These are phyloP conservation scores for Rhodamnia argentea DNA, from an alignment of 345 rosid species.

Conservation along the genomic window DNA sequence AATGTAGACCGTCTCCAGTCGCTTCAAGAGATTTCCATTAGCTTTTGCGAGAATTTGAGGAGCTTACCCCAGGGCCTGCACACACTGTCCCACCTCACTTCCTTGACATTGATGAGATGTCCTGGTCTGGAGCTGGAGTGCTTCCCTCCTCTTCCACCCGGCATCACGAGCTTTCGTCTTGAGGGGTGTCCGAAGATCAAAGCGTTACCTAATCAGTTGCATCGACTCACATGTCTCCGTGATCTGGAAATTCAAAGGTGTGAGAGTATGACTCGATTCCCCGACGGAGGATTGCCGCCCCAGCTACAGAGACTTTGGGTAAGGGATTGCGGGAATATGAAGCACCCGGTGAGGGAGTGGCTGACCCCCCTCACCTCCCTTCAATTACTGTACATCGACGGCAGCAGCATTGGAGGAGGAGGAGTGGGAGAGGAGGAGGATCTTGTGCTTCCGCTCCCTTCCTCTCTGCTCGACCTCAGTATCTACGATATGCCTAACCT, in stretches of 20 bases:
- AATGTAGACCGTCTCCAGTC: background rate
- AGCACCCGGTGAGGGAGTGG: background rate
- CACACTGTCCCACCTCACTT: background rate
- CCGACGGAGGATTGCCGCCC: background rate
- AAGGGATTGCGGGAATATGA: accelerated
- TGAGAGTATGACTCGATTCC: background rate
- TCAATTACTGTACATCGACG: too few species aligned
- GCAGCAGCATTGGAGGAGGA: too few species aligned
- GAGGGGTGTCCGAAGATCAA: accelerated
- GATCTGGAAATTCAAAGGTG: accelerated
- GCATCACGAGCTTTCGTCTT: accelerated
- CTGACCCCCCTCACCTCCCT: background rate
- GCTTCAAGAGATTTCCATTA: background rate
- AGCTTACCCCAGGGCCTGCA: background rate
- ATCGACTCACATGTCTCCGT: background rate
- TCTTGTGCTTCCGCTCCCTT: too few species aligned
- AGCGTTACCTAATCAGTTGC: background rate
- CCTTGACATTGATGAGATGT: accelerated
- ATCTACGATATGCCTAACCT: too few species aligned
- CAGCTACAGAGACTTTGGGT: accelerated
- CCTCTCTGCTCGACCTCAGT: too few species aligned
- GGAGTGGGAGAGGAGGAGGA: too few species aligned
- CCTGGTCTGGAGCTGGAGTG: background rate
- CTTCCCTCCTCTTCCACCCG: background rate
- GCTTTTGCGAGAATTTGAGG: background rate